Evolutionary conservation across 148 eudicot genomes (phyloP).

Genomic region (Rhododendron simsii): DNA sequence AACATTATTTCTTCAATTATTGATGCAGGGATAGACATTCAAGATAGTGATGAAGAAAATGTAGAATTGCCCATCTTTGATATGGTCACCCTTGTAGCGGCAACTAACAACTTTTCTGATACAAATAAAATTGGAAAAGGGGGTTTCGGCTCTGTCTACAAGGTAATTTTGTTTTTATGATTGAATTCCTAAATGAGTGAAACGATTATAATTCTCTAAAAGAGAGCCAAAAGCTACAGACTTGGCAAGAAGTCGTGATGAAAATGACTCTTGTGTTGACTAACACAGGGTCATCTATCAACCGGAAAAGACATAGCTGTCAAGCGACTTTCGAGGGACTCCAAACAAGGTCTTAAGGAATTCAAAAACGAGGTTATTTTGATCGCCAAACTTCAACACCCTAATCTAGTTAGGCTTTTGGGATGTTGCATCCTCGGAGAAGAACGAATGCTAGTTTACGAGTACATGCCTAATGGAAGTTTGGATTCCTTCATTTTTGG

Average conservation of each 20-base stretch:
- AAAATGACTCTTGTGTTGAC: neutral
- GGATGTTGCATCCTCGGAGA: neutral
- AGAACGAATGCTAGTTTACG: neutral
- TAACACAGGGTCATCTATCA: neutral
- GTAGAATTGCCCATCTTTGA: neutral
- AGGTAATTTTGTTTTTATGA: neutral
- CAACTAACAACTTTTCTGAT: slow-evolving; percentile 4
- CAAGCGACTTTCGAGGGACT: neutral
- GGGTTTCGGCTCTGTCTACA: neutral
- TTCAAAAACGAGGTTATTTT: neutral
- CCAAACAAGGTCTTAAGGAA: neutral
- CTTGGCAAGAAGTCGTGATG: neutral
- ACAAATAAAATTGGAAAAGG: slow-evolving; percentile 14
- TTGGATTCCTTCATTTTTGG: neutral
- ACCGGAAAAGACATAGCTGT: neutral
- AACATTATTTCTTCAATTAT: neutral
- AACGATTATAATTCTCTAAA: neutral
- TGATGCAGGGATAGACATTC: neutral
- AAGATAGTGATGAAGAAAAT: neutral
- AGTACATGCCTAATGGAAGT: neutral
- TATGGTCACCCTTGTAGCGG: neutral
- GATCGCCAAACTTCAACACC: neutral
- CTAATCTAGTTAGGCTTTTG: neutral
- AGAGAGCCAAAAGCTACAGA: neutral
- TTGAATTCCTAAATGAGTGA: neutral